Base-by-base conservation (phyloP, 2,329 filamentous ascomycete genomes). In the Pseudogymnoascus sp. region DNA sequence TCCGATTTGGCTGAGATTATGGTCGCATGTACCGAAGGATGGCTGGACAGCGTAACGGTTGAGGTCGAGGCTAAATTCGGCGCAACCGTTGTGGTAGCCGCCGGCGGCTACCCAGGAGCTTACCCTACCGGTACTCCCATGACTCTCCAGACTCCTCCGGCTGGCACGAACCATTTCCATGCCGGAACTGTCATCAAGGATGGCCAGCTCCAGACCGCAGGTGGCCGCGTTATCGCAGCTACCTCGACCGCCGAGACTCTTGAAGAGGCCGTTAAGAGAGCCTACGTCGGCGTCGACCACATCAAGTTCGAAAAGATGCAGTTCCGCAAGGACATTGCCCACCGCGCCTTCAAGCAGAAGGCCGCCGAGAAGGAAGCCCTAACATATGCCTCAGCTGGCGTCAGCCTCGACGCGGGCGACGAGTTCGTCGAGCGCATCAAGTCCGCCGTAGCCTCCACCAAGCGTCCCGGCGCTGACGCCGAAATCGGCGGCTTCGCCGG, bases 401-500 rank as follows among this genome's bases (percentile, higher is more conserved):
- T 99, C 21, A 95, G 90, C 69, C 96, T 99, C 66, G 91, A 96
- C 67, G 90, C 91, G 5, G 95, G 95, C 25, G 99, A 99, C 74
- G 85, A 90, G 66, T 89, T 99, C 52, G 93, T 99, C 52, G 85
- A 93, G 72, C 87, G 88, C 68, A 99, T 99, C 81, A 97, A 96
- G 78, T 83, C 86, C 66, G 90, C 89, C 5, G 93, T 97, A n/a
- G 84, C 86, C 28, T 89, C 90, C 49, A 99, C 95, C 23, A 85
- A 84, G 70, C 86, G 93, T 16, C 86, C 92, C 12, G 95, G 95
- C 52, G 91, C 95, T 1, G 91, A 96, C 74, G 93, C 93, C 62
- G 86, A 93, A 71, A 97, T 99, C 70, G 95, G 95, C 64, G 95
- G 95, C 2, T 99, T 99, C 70, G 95, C 95, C 59, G 95, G 95